Conservation (phyloP, 805 yeast species). For the Lipomyces starkeyi region DNA sequence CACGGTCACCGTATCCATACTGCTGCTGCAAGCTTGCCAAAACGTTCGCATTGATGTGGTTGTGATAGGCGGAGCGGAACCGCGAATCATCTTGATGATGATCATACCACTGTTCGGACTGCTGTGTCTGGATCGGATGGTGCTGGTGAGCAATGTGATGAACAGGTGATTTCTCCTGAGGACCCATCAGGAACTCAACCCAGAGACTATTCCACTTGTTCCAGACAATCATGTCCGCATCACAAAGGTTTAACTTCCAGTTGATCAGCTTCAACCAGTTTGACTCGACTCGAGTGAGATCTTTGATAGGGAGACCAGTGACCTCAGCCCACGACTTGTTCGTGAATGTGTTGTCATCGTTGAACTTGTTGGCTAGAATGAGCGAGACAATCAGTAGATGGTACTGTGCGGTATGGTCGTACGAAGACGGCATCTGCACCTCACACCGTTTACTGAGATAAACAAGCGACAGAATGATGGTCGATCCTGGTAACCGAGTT, state of each 20-base stretch:
- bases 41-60: background rate
- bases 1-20: conserved; percentile 2
- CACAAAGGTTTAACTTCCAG: conserved; percentile 61
- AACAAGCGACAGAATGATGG: conserved; percentile 79
- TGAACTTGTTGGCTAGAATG: conserved; percentile 88
- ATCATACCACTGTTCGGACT: conserved; percentile 12
- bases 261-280: conserved; percentile 67
- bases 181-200: conserved; percentile 10
- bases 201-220: conserved; percentile 44
- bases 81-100: conserved; percentile 13
- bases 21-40: conserved; percentile 9
- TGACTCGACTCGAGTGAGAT: conserved; percentile 71
- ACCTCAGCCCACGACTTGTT: conserved; percentile 96
- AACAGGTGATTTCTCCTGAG: conserved; percentile 1
- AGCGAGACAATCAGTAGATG: conserved; percentile 68
- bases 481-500: conserved; percentile 83
- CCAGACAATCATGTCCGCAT: conserved; percentile 45
- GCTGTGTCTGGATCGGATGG: too few relatives aligned
- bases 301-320: conserved; percentile 71
- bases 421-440: conserved; percentile 34
- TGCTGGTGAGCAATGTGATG: background rate
- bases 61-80: background rate
- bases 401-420: conserved; percentile 49
- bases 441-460: conserved; percentile 69
- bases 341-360: conserved; percentile 95